Percentiles rank a stretch among this genome's conserved stretches.
phyloP scores from a whole-genome alignment of 208 protist genomes.

The Acanthamoeba sp. region DNA sequence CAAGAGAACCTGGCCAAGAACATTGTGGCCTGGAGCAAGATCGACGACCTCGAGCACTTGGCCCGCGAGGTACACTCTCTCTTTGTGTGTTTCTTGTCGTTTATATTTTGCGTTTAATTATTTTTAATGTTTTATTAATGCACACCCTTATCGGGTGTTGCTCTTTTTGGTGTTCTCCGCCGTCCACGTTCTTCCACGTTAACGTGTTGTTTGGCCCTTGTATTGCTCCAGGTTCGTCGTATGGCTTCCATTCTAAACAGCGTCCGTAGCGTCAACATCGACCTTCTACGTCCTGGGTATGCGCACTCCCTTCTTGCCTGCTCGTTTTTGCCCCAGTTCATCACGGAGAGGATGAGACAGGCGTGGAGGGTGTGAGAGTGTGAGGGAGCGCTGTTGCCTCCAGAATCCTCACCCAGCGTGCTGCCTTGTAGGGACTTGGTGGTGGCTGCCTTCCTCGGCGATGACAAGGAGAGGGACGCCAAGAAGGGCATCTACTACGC shows the following conservation, averaged over 20 bases:
- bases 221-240: background rate
- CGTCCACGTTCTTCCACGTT: background rate
- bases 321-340: background rate
- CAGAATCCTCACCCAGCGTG: too few species aligned
- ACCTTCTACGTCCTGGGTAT: conserved; percentile 7
- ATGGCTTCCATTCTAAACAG: conserved; percentile 47
- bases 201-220: background rate
- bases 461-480: conserved; percentile 8
- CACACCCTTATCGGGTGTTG: background rate
- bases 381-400: too few species aligned
- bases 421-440: background rate
- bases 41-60: conserved; percentile 5
- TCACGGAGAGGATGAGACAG: too few species aligned
- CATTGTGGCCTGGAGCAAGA: conserved; percentile 58
- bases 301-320: background rate
- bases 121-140: background rate
- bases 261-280: conserved; percentile 37
- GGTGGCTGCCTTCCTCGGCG: conserved; percentile 42
- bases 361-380: too few species aligned
- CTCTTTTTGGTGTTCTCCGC: background rate
- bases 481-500: conserved; percentile 54
- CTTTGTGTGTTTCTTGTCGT: background rate
- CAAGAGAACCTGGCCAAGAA: conserved; percentile 34
- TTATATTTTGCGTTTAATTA: background rate
- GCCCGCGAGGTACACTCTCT: background rate